phyloP scores from a whole-genome alignment of 257 asterid genomes.

The Striga asiatica region DNA sequence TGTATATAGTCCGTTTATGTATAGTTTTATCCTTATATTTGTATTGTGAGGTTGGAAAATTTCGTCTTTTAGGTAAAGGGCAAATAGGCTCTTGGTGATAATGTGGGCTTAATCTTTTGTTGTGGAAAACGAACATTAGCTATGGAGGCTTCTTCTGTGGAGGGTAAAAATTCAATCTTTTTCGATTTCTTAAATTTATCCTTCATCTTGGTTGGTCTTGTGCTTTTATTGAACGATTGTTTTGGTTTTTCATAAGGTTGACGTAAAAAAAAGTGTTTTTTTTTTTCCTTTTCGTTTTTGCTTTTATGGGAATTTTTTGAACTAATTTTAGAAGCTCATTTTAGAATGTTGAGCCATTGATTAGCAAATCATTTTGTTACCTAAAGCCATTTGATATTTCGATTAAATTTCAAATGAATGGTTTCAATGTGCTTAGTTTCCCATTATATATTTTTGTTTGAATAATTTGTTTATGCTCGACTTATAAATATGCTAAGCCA shows the following conservation, averaged over 20 bases:
- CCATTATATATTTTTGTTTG: no score
- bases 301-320: no score
- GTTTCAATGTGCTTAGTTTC: no score
- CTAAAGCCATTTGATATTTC: no score
- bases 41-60: slow-evolving; percentile 13
- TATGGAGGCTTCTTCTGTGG: slow-evolving; percentile 42
- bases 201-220: background rate
- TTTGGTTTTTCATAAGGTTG: background rate
- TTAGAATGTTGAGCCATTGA: slow-evolving; percentile 19
- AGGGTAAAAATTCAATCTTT: slow-evolving; percentile 28
- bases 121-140: slow-evolving; percentile 12
- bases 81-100: slow-evolving; percentile 22
- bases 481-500: no score
- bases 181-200: background rate
- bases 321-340: no score
- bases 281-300: no score
- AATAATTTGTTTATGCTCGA: no score
- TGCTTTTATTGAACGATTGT: background rate
- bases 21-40: slow-evolving; percentile 5
- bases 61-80: slow-evolving; percentile 18
- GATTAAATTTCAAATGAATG: no score
- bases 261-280: slow-evolving; percentile 13
- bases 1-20: no score
- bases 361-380: no score
- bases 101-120: slow-evolving; percentile 24